Base-by-base conservation (phyloP, 2,329 filamentous ascomycete genomes). In the Neonectria coccinea region DNA sequence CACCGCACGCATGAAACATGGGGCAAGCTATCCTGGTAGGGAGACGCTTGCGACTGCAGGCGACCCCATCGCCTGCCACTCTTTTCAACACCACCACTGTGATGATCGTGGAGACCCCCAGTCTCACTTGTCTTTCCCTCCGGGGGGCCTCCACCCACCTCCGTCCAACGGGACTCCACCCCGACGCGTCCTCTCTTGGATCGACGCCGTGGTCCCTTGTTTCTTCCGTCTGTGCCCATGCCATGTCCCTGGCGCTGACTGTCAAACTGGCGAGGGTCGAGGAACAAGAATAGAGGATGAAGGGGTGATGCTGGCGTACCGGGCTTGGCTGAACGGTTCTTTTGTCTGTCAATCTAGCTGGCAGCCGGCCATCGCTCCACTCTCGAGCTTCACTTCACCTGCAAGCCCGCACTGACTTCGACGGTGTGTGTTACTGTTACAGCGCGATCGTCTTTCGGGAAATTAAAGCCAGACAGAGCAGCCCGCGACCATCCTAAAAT, bases 1-100 rank as follows among this genome's bases (percentile, higher is more conserved):
- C 58, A 53, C 66, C 59, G 62, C 70, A 59, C 62, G 60, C 67
- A 71, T 68, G 64, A 67, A 54, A 68, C 61, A 59, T 72, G 70
- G 70, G 64, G 70, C 60, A 62, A 56, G 44, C 61, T 67, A 67
- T 65, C 70, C 67, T 42, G 66, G 59, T 63, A 62, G 57, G 70
- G 70, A 73, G 66, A 68, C 62, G 57, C 66, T 65, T 70, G 69
- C 67, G 62, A 73, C 55, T 62, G 51, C 25, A 57, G 67, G 67
- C 65, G 62, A 73, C 55, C 60, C 56, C 29, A 55, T 62, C 50
- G 60, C 58, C 56, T 57, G 64, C 68, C 52, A 65, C 59, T 58
- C 39, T 41, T 42, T 42, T 70, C 52, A 64, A 68, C 65, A 67
- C 61, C 65, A 67, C 61, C 60, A 59, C 55, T 62, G 33, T 45